Percentiles rank a stretch among this genome's conserved stretches.
Evolutionary conservation across 2,329 filamentous ascomycete genomes (phyloP).

Genomic region (Aspergillus japonicus): DNA sequence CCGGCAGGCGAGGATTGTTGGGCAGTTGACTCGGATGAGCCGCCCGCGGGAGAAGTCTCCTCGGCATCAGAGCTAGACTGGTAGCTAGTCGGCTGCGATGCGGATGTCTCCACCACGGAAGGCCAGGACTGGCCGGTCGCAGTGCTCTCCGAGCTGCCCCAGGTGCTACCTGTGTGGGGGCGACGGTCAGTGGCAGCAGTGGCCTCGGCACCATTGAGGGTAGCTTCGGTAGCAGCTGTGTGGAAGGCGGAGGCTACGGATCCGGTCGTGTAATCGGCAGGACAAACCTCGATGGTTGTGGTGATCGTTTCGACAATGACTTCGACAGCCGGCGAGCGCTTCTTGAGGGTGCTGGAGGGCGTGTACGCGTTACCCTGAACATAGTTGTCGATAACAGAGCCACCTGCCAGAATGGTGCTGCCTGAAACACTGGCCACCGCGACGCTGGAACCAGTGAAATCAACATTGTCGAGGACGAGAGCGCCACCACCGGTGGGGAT

Average conservation of each 20-base stretch:
- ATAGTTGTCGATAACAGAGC: conserved; percentile 68
- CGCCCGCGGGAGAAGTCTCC: neutral
- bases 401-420: conserved; percentile 65
- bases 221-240: neutral
- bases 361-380: conserved; percentile 75
- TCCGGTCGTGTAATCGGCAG: conserved; percentile 13
- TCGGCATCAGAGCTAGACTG: neutral
- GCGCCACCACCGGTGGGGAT: conserved; percentile 72
- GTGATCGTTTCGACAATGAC: conserved; percentile 22
- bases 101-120: neutral
- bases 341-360: conserved; percentile 24
- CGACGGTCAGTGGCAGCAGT: neutral
- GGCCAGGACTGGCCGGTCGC: neutral
- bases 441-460: conserved; percentile 68
- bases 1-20: neutral
- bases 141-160: neutral
- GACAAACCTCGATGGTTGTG: conserved; percentile 28
- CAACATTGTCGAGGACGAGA: conserved; percentile 84
- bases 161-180: neutral
- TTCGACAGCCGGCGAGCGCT: conserved; percentile 24
- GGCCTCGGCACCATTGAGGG: neutral
- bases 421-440: conserved; percentile 64
- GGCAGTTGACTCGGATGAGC: neutral
- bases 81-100: neutral
- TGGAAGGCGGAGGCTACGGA: neutral